These are phyloP conservation scores for Podaxis pistillaris DNA, from an alignment of 768 basidiomycete genomes.

Conservation along the genomic window DNA sequence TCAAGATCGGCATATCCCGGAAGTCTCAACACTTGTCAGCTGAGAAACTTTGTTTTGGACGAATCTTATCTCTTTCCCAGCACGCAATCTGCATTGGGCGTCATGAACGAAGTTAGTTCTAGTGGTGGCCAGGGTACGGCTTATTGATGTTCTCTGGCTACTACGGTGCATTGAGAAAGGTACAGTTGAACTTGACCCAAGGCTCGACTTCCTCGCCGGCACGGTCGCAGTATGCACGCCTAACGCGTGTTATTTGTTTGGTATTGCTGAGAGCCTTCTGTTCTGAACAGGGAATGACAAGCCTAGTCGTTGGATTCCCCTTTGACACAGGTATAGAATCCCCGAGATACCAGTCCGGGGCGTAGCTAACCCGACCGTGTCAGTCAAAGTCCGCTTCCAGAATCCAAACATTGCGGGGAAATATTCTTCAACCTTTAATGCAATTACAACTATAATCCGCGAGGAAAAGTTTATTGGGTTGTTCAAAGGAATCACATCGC, in stretches of 20 bases:
- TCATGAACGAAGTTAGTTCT: not conserved
- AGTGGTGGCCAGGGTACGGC: not conserved
- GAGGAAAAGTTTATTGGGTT: conserved; percentile 70
- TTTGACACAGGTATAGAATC: conserved; percentile 53
- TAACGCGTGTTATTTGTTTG: not conserved
- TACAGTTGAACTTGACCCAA: conserved; percentile 48
- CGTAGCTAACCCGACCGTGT: not conserved
- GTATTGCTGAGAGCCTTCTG: not conserved
- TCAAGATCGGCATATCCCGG: conserved; percentile 1
- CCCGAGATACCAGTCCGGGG: not conserved
- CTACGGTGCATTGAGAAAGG: not conserved
- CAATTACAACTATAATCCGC: conserved; percentile 62
- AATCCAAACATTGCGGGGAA: conserved; percentile 52
- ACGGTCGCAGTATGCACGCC: conserved; percentile 49
- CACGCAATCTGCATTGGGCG: not conserved
- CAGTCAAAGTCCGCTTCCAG: conserved; percentile 84
- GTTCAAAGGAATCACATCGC: conserved; percentile 78
- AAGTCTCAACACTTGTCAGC: too few species aligned
- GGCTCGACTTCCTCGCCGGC: conserved; percentile 77
- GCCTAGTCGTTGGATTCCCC: conserved; percentile 71
- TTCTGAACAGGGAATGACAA: conserved; percentile 51
- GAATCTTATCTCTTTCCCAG: conserved; percentile 4
- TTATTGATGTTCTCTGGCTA: not conserved
- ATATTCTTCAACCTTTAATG: conserved; percentile 65
- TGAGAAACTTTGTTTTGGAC: not conserved